Percentiles rank a stretch among this genome's conserved stretches.
Evolutionary conservation across 306 rosid species (phyloP).

Genomic region (Arachis stenosperma): DNA sequence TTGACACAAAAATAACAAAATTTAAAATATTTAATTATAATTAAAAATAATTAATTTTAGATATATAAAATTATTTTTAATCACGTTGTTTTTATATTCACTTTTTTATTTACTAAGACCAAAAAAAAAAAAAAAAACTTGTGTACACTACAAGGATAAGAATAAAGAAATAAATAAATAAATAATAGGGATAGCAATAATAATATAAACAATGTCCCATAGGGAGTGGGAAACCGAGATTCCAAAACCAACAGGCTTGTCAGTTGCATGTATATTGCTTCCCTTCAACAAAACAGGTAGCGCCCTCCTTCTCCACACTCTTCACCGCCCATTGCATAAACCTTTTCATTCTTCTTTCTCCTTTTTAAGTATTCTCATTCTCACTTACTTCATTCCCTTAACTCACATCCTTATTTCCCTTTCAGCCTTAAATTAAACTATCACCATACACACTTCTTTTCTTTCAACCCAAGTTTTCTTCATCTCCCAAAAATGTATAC

Average conservation of each 20-base stretch:
- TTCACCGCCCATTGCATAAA: slow-evolving; percentile 18
- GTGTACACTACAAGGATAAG: background rate
- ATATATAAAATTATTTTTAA: no score
- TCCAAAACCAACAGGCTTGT: slow-evolving; percentile 21
- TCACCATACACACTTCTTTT: background rate
- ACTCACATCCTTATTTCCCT: slow-evolving; percentile 17
- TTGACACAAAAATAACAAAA: no score
- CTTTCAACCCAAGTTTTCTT: slow-evolving; percentile 12
- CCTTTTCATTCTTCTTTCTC: background rate
- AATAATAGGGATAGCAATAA: background rate
- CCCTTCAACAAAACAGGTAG: slow-evolving; percentile 36
- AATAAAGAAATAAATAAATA: background rate
- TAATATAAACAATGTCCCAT: background rate
- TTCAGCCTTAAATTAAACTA: background rate
- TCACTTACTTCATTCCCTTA: background rate
- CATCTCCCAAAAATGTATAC: background rate
- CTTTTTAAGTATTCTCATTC: background rate
- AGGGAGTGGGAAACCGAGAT: slow-evolving; percentile 1
- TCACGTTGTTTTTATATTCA: no score
- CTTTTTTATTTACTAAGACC: no score
- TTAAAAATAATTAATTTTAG: no score
- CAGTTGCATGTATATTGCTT: background rate
- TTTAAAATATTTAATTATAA: no score
- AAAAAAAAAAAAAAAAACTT: no score
- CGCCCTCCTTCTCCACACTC: background rate